Evolutionary conservation across 2,329 filamentous ascomycete genomes (phyloP), one percentile per base, ranked within the genome.

Genomic region (Colletotrichum trifolii): DNA sequence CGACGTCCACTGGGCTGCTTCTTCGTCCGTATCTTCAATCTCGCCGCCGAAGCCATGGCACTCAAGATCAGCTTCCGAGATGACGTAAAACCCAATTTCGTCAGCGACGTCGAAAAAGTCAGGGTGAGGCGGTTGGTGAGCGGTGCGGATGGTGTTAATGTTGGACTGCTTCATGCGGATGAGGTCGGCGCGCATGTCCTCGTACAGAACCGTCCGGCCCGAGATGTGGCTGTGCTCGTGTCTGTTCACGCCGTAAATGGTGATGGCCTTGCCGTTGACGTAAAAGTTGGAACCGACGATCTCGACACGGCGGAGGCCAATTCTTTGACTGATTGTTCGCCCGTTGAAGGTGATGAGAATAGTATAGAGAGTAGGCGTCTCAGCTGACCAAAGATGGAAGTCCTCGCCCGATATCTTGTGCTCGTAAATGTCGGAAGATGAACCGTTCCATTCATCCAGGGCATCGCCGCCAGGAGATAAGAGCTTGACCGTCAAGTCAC

Each of bases 131-230:
- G 86, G 84, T 49, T 92, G 87, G 70, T 93, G 90, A 0, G 83
- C 88, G 1, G 87, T 90, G 1, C 90, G 85, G 9, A 93, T 83
- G 2, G 89, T 87, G 67, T 93, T 93, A 73, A 93, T 85, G 68
- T 91, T 91, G 74, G 89, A 84, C 1, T 76, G 77, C 73, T 91
- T 92, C 89, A 92, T 92, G 2, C 83, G 77, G 5, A 88, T 65
- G 2, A 92, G 79, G 66, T 92, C 90, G 2, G 80, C 76, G 54
- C 83, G 79, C 71, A 92, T 83, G 8, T 84, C 86, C 0, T 85
- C 82, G 40, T 85, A 82, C 0, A 87, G 87, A 1, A 91, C 86
- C 1, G 88, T 82, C 1, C 89, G 83, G 1, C 89, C 89, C 5
- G 82, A 83, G 57, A 82, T 76, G 0, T 87, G 85, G 69, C 91